phyloP scores from a whole-genome alignment of 1,284 basidiomycete genomes.

The Filobasidium uniguttulatum region DNA sequence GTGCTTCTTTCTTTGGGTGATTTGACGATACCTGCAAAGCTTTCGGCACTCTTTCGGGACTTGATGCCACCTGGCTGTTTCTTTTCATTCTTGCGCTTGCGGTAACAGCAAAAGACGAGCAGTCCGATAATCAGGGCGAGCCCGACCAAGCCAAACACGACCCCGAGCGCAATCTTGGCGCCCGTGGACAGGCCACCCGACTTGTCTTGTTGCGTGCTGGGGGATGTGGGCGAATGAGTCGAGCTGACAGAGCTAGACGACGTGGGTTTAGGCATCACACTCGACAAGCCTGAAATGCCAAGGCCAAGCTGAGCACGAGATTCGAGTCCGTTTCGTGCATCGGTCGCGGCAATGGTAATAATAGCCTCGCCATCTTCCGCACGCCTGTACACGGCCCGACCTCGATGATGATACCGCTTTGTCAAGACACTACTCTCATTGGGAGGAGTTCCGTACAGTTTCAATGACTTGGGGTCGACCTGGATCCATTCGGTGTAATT shows the following conservation, averaged over 20 bases:
- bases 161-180: constrained; percentile 34
- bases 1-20: constrained; percentile 21
- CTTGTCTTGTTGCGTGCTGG: constrained; percentile 8
- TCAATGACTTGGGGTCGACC: constrained; percentile 29
- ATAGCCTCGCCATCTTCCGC: constrained; percentile 10
- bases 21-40: constrained; percentile 24
- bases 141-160: constrained; percentile 29
- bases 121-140: constrained; percentile 27
- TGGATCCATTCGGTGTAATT: constrained; percentile 34
- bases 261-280: constrained; percentile 13
- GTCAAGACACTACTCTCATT: neutral
- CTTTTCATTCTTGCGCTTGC: constrained; percentile 17
- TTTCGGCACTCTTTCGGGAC: constrained; percentile 19
- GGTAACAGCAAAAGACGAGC: constrained; percentile 28
- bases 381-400: neutral
- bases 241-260: constrained; percentile 20
- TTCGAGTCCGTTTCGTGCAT: constrained; percentile 17
- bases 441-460: constrained; percentile 30
- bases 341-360: constrained; percentile 24
- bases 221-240: constrained; percentile 8
- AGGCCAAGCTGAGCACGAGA: constrained; percentile 21
- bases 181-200: constrained; percentile 26
- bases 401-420: neutral
- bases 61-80: constrained; percentile 15
- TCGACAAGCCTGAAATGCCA: constrained; percentile 20